Conservation (phyloP, 164 flowering plant genomes). For the Tinospora cordifolia region DNA sequence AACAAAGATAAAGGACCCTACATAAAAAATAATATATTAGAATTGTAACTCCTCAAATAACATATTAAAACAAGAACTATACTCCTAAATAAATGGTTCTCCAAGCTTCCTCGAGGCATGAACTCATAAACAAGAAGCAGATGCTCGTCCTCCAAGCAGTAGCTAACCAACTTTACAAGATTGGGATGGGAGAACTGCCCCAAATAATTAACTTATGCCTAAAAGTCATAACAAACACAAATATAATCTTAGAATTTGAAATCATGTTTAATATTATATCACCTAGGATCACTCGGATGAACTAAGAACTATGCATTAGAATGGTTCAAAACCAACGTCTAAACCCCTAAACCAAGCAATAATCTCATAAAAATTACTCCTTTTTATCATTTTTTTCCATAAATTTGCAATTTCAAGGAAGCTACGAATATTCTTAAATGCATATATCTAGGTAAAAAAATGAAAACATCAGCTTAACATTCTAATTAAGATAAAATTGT, state of each 20-base stretch:
- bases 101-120: no score
- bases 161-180: no score
- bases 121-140: no score
- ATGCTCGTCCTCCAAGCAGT: no score
- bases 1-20: background rate
- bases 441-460: no score
- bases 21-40: background rate
- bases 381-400: background rate
- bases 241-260: background rate
- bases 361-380: background rate
- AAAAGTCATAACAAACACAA: slow-evolving; percentile 4
- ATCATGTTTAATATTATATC: background rate
- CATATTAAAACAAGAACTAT: slow-evolving; percentile 25
- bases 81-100: slow-evolving; percentile 85
- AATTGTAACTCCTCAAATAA: background rate
- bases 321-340: background rate
- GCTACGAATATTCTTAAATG: background rate
- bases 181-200: no score
- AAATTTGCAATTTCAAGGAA: no score
- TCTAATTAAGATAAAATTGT: background rate
- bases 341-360: background rate
- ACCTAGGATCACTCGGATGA: background rate
- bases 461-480: background rate
- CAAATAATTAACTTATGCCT: slow-evolving; percentile 91
- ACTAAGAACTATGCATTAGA: no score